phyloP scores from a whole-genome alignment of 2,329 filamentous ascomycete species.

The Ceratocystis destructans region DNA sequence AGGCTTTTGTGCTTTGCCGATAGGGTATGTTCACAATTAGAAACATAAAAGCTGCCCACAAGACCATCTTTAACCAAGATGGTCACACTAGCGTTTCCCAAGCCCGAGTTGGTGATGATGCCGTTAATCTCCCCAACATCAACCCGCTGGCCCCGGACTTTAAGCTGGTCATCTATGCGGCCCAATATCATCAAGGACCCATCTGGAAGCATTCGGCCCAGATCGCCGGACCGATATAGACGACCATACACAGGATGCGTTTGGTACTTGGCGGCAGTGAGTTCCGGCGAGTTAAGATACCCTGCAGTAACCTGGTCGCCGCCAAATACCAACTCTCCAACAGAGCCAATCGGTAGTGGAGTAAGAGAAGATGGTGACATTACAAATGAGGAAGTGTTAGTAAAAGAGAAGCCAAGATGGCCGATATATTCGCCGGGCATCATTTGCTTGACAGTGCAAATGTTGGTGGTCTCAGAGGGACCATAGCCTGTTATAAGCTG shows the following conservation, averaged over 20 bases:
- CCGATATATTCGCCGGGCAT: conserved; percentile 44
- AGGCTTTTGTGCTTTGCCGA: neutral
- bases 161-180: conserved; percentile 65
- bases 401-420: conserved; percentile 62
- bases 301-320: conserved; percentile 67
- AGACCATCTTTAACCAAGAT: conserved; percentile 43
- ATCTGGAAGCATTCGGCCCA: conserved; percentile 64
- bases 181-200: conserved; percentile 61
- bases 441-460: conserved; percentile 63
- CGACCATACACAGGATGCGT: conserved; percentile 54
- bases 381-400: conserved; percentile 64
- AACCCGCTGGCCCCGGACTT: conserved; percentile 66
- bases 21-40: conserved; percentile 22
- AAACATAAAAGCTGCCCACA: conserved; percentile 58
- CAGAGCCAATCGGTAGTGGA: conserved; percentile 52
- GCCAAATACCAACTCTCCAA: conserved; percentile 78
- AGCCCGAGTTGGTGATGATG: conserved; percentile 35
- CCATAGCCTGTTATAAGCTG: conserved; percentile 45
- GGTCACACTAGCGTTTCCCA: conserved; percentile 49
- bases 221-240: conserved; percentile 70
- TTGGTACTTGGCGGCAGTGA: conserved; percentile 55
- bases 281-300: conserved; percentile 51
- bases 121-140: conserved; percentile 62
- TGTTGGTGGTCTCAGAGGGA: conserved; percentile 76
- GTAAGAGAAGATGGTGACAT: conserved; percentile 34